These are phyloP conservation scores for Ophiostoma sp. DNA, from an alignment of 2,329 filamentous ascomycete genomes.

Conservation along the genomic window DNA sequence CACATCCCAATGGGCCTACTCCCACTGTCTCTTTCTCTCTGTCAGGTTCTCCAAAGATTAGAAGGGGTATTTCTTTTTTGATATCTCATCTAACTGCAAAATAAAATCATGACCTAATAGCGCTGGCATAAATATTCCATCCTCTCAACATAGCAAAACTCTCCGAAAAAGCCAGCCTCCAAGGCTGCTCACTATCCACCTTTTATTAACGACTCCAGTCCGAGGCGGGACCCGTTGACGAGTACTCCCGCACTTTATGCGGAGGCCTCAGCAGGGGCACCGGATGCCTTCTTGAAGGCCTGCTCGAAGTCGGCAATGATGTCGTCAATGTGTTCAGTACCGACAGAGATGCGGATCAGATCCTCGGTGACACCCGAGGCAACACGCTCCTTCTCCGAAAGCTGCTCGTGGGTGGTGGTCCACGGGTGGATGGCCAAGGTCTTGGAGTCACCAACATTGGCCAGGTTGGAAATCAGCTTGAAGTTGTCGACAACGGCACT, in stretches of 20 bases:
- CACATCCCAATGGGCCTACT: background rate
- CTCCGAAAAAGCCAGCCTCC: background rate
- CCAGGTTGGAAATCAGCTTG: conserved; percentile 92
- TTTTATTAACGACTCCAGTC: background rate
- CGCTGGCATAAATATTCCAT: conserved; percentile 1
- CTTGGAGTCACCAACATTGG: conserved; percentile 95
- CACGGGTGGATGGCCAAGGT: conserved; percentile 93
- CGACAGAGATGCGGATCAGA: conserved; percentile 91
- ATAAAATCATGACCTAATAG: conserved; percentile 1
- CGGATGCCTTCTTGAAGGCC: conserved; percentile 67
- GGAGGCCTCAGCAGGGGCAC: conserved; percentile 41
- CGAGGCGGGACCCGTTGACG: background rate
- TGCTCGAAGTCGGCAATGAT: conserved; percentile 96
- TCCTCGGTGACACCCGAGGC: conserved; percentile 85
- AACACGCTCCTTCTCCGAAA: conserved; percentile 76
- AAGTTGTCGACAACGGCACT: conserved; percentile 89
- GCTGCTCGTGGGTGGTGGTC: conserved; percentile 92
- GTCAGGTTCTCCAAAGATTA: background rate
- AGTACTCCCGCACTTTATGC: conserved; percentile 26
- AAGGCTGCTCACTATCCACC: background rate
- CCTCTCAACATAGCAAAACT: background rate
- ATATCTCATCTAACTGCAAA: background rate
- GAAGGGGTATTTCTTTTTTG: conserved; percentile 1
- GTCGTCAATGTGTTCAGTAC: conserved; percentile 95
- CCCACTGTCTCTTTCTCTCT: background rate